phyloP scores from a whole-genome alignment of 495 filamentous ascomycete species.

The Filosporella fistucella region DNA sequence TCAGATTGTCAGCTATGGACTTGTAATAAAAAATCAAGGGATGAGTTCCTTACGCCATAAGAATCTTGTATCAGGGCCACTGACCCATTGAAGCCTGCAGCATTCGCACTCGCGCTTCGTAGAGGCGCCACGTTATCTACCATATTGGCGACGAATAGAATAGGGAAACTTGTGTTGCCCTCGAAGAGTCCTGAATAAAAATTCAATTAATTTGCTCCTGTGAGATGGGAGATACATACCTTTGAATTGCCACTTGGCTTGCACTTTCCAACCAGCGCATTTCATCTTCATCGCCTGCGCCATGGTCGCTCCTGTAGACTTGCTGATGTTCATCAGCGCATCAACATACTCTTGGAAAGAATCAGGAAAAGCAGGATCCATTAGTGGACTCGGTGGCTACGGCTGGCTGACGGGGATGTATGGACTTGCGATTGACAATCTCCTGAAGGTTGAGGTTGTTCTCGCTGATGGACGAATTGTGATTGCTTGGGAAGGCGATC shows the following conservation, averaged over 20 bases:
- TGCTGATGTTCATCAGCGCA: conserved; percentile 40
- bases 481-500: conserved; percentile 23
- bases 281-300: conserved; percentile 3
- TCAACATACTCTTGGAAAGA: conserved; percentile 46
- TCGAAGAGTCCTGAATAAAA: conserved; percentile 30
- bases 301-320: conserved; percentile 8
- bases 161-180: conserved; percentile 46
- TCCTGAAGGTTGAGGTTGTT: conserved; percentile 55
- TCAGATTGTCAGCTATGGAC: no score
- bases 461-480: conserved; percentile 27
- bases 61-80: conserved; percentile 49
- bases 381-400: conserved; percentile 48
- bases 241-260: conserved; percentile 52
- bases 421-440: conserved; percentile 61
- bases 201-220: neutral
- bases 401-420: conserved; percentile 45
- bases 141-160: conserved; percentile 50
- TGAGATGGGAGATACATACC: conserved; percentile 27
- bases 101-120: conserved; percentile 43
- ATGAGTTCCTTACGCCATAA: no score
- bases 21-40: neutral
- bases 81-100: conserved; percentile 44
- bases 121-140: conserved; percentile 54
- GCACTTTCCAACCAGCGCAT: conserved; percentile 54
- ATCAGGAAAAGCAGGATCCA: no score